Base-by-base conservation (phyloP, 257 asterid species). In the Verbena officinalis region DNA sequence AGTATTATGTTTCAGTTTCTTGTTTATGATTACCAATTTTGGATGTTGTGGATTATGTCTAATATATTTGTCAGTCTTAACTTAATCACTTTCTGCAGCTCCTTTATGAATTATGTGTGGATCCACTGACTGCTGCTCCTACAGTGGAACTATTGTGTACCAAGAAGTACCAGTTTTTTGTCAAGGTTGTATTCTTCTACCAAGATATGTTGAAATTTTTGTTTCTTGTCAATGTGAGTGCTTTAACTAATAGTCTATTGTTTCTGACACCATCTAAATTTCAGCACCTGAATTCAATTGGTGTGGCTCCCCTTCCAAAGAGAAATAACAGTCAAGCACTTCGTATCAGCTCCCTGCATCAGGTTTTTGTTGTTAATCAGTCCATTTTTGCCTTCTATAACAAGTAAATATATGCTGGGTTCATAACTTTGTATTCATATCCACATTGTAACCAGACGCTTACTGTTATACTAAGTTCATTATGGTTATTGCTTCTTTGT, bases 281-380 rank as follows among this genome's bases (percentile, higher is more conserved):
- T 71, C 83, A 94, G 97, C 99, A 94, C 76, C 83, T 94, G 62
- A 82, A 73, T 71, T 73, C 88, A 62, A 73, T 88, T 80, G 96
- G 96, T 65, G 75, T 83, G 69, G 81, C 95, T 52, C 86, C 94
- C 52, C 95, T 93, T 57, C 97, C 97, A 48, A 80, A 78, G 68
- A 83, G 97, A 77, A 86, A 68, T 72, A 62, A 50, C 59, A 75
- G 71, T 63, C 96, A 86, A 78, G 74, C 92, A 70, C 89, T 94
- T 60, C 96, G 96, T 7, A 84, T 88, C 80, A 87, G 97, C 82
- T 82, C 91, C 48, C 92, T 94, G 71, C 99, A 90, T 86, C 99
- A 90, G 97, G 97, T 94, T 58, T 67, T 50, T 53, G 33, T 70
- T 72, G 36, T 59, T 48, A 30, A 62, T 59, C 45, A 27, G 14